Conservation (phyloP, 352 stramenopile species). For the Pythium scleroteichum region DNA sequence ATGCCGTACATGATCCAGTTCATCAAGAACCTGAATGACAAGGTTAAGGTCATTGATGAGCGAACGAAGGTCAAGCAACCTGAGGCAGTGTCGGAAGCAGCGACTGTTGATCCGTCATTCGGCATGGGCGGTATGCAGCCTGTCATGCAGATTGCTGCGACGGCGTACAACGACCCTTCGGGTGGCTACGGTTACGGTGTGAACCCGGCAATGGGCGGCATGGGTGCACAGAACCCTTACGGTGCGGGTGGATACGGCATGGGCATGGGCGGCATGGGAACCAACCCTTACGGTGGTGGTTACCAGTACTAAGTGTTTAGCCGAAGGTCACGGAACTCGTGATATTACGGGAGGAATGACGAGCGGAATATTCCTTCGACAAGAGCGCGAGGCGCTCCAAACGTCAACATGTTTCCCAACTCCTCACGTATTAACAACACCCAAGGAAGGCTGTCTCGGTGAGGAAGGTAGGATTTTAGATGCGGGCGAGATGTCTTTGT, state of each 20-base stretch:
- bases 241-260: slow-evolving; percentile 48
- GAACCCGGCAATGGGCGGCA: slow-evolving; percentile 36
- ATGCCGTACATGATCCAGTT: slow-evolving; percentile 99
- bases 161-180: slow-evolving; percentile 81
- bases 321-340: neutral
- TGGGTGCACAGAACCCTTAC: slow-evolving; percentile 58
- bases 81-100: slow-evolving; percentile 50
- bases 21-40: slow-evolving; percentile 95
- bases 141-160: slow-evolving; percentile 80
- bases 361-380: slow-evolving; percentile 10
- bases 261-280: slow-evolving; percentile 45
- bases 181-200: slow-evolving; percentile 39
- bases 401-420: slow-evolving; percentile 12
- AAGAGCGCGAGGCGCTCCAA: neutral
- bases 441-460: slow-evolving; percentile 31
- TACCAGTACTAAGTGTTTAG: slow-evolving; percentile 34
- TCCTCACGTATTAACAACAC: slow-evolving; percentile 18
- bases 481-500: slow-evolving; percentile 21
- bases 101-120: slow-evolving; percentile 63
- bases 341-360: slow-evolving; percentile 15
- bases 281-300: slow-evolving; percentile 35
- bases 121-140: slow-evolving; percentile 80
- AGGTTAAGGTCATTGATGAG: slow-evolving; percentile 93
- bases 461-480: slow-evolving; percentile 15
- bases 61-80: slow-evolving; percentile 85